Conservation (phyloP, 371 early-diverging fungal species). For the Mortierella sp. region DNA sequence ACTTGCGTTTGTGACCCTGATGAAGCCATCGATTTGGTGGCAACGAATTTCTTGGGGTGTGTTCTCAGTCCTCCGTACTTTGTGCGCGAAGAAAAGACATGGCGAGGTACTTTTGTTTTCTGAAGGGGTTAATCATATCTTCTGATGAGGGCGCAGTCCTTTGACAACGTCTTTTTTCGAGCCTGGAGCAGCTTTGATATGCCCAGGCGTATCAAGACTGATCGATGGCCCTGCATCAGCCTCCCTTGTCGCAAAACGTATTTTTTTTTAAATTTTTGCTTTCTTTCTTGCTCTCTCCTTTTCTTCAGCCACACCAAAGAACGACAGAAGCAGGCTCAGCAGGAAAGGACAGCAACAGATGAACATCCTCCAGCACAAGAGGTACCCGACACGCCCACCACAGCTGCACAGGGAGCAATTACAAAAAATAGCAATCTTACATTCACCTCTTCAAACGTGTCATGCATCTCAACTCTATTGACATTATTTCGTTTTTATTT, state of each 20-base stretch:
- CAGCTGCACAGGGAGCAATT: not conserved
- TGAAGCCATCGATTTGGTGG: not conserved
- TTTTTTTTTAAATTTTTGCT: not conserved
- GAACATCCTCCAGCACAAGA: constrained; percentile 83
- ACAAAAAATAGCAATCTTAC: no score
- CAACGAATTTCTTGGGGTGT: not conserved
- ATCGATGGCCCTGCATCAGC: not conserved
- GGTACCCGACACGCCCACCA: constrained; percentile 47
- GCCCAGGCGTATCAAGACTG: no score
- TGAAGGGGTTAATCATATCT: no score
- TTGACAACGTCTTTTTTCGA: not conserved
- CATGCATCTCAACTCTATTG: not conserved
- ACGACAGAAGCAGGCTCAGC: not conserved
- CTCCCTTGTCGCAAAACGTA: not conserved
- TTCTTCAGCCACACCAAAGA: not conserved
- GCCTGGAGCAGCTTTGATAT: no score
- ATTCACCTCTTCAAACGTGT: not conserved
- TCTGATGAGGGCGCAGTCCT: no score
- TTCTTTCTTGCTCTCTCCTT: not conserved
- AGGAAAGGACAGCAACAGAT: constrained; percentile 31
- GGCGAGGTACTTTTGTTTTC: not conserved
- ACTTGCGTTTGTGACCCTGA: not conserved
- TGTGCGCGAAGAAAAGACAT: not conserved
- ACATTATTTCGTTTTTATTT: not conserved
- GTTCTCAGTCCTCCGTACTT: not conserved